Base-by-base conservation (phyloP, 371 early-diverging fungal genomes). In the Cladochytrium tenue region DNA sequence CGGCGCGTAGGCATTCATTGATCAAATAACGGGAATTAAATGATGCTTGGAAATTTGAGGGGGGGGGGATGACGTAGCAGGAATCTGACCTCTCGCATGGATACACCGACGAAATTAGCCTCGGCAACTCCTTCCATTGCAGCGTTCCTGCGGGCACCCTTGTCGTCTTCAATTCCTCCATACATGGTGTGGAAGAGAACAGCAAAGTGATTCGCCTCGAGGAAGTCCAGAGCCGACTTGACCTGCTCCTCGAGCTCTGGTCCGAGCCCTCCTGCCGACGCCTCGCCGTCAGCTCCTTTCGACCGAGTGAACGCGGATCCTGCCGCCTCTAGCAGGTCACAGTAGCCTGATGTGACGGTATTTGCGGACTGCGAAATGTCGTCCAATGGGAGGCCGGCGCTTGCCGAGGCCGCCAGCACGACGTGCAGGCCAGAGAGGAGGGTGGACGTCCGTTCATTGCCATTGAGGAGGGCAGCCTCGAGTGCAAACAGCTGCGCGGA, bases 401-500 rank as follows among this genome's bases (percentile, higher is more conserved):
- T 58, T 64, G 52, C 35, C 30, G 17, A 27, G 51, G 7, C 23
- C 26, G 26, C 32, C 13, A 20, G 43, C 43, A n/a, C n/a, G n/a
- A n/a, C n/a, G n/a, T n/a, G 43, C 13, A 7, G 43, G 43, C 43
- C 13, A 43, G 43, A 43, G 43, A 7, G 43, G 20, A 43, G 43
- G 13, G 13, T 7, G 43, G 43, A 20, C n/a, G n/a, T n/a, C n/a
- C n/a, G n/a, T n/a, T n/a, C n/a, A n/a, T n/a, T n/a, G n/a, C n/a
- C n/a, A n/a, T 43, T 20, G 43, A 13, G 7, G 43, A 72, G 23
- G 30, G 59, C 64, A 5, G 68, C 68, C 36, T 72, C 31, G 23
- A 72, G 26, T 13, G 72, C 64, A n/a, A 59, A 60, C 55, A 72
- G 31, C 26, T 61, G 58, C 17, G 60, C 33, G 17, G 58, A 36